Conservation (phyloP, 2,329 filamentous ascomycete genomes). For the Clonostachys solani region DNA sequence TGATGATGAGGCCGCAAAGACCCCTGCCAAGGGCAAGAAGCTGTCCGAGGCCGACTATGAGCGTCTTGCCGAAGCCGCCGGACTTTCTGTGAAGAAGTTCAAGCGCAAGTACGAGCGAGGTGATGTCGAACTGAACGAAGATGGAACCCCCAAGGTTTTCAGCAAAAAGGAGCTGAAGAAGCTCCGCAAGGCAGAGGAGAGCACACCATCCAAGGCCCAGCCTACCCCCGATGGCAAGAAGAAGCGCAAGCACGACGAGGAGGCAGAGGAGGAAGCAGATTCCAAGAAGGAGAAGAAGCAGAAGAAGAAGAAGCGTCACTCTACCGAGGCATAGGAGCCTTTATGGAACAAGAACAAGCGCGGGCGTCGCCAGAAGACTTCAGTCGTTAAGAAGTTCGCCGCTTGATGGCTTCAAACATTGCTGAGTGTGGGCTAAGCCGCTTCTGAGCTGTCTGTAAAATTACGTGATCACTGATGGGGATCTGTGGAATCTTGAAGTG, state of each 20-base stretch:
- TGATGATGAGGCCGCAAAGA: slow-evolving; percentile 23
- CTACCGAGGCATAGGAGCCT: slow-evolving; percentile 7
- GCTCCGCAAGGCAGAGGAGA: slow-evolving; percentile 58
- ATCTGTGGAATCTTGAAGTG: too few relatives aligned
- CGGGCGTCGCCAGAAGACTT: background rate
- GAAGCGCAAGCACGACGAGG: slow-evolving; percentile 68
- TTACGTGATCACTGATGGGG: too few relatives aligned
- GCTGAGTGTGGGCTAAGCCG: too few relatives aligned
- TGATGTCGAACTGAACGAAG: slow-evolving; percentile 61
- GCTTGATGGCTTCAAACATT: too few relatives aligned
- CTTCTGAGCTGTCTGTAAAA: too few relatives aligned
- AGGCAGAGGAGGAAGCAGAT: slow-evolving; percentile 57
- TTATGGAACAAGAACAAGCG: background rate
- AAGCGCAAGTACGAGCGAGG: slow-evolving; percentile 74
- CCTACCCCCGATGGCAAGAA: slow-evolving; percentile 41
- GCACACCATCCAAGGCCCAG: slow-evolving; percentile 33
- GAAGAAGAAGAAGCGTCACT: slow-evolving; percentile 43
- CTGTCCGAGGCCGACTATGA: slow-evolving; percentile 53
- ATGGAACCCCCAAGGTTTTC: slow-evolving; percentile 62
- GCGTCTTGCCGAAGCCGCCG: slow-evolving; percentile 59
- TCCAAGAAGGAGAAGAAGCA: slow-evolving; percentile 59
- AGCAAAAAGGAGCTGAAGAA: slow-evolving; percentile 79
- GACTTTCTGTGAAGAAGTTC: slow-evolving; percentile 71
- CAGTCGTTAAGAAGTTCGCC: too few relatives aligned
- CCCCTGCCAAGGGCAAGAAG: slow-evolving; percentile 29